These are phyloP conservation scores for Bruguiera hainesii DNA, from an alignment of 441 rosid genomes.

Conservation along the genomic window DNA sequence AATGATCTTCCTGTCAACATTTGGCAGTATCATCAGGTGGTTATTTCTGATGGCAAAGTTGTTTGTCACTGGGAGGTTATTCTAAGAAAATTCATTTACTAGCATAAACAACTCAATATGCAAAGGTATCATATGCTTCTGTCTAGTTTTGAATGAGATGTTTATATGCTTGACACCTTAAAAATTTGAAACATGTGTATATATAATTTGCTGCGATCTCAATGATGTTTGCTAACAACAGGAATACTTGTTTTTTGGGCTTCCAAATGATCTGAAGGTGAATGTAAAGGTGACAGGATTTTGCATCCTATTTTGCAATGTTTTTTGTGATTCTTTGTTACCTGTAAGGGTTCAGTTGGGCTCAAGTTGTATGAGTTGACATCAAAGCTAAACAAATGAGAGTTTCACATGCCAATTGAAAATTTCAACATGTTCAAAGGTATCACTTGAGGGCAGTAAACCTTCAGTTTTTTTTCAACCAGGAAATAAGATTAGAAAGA, in stretches of 20 bases:
- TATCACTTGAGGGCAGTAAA: neutral
- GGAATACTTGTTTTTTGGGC: neutral
- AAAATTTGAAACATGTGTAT: neutral
- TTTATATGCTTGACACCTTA: neutral
- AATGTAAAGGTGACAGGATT: neutral
- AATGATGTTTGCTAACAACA: neutral
- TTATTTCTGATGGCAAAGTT: neutral
- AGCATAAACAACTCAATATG: neutral
- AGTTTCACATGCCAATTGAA: neutral
- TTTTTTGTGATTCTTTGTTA: neutral
- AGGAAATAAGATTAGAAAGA: no score
- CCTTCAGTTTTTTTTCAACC: no score
- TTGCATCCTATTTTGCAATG: neutral
- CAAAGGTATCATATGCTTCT: neutral
- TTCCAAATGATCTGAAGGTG: neutral
- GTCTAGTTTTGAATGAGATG: no score
- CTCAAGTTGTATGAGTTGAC: neutral
- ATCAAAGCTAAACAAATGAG: constrained; percentile 11
- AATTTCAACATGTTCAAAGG: neutral
- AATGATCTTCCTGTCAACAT: neutral
- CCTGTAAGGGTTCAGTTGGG: neutral
- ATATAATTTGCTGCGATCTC: neutral
- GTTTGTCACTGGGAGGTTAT: neutral
- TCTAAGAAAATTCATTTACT: neutral
- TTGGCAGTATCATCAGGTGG: neutral